A percentile compares a stretch with the other conserved stretches of the same genome.
phyloP scores from a whole-genome alignment of 179 eudicot genomes.

The Camellia oleifera region DNA sequence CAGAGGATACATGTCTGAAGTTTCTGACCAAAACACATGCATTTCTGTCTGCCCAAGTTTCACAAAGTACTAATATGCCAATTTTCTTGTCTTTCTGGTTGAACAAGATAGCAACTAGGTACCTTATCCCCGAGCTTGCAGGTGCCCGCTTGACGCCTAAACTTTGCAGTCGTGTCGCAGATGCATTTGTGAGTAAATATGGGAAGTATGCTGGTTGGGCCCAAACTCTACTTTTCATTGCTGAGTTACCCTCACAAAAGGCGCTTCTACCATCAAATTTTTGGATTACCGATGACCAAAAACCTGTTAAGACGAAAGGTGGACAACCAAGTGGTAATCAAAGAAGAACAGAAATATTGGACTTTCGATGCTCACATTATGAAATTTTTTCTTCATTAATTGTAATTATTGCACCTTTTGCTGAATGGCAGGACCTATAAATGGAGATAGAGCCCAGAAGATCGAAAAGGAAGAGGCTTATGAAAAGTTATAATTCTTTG shows the following conservation, averaged over 20 bases:
- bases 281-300: conserved; percentile 25
- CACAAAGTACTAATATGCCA: conserved; percentile 6
- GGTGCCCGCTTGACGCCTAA: conserved; percentile 69
- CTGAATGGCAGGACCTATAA: conserved; percentile 5
- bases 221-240: conserved; percentile 89
- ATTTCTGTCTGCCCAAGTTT: neutral
- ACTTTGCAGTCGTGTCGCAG: conserved; percentile 66
- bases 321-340: conserved; percentile 19
- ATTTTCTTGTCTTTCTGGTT: conserved; percentile 16
- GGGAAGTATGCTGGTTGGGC: conserved; percentile 99
- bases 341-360: neutral
- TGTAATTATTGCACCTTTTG: conserved; percentile 8
- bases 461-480: conserved; percentile 7
- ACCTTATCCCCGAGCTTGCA: conserved; percentile 86
- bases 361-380: neutral
- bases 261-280: conserved; percentile 40
- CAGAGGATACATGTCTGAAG: neutral
- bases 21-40: neutral
- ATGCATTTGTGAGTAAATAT: conserved; percentile 82
- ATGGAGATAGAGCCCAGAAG: neutral
- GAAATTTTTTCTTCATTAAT: neutral
- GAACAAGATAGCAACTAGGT: conserved; percentile 77
- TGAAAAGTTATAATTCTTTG: conserved; percentile 4
- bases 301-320: conserved; percentile 17
- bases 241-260: conserved; percentile 90